These are phyloP conservation scores for Kurtzmaniella fragi DNA, from an alignment of 805 yeast genomes.

Conservation along the genomic window DNA sequence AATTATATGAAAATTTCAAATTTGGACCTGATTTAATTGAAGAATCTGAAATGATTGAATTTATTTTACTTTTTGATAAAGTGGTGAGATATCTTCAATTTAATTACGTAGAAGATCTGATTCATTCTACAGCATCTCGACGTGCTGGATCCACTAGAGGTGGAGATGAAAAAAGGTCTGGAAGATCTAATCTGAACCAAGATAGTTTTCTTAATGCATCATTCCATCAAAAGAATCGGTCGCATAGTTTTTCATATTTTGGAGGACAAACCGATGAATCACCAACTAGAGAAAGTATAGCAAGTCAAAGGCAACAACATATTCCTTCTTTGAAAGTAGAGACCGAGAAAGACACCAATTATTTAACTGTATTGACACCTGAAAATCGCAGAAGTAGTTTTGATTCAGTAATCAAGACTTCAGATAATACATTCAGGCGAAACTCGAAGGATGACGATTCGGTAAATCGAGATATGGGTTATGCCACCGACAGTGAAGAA, in stretches of 20 bases:
- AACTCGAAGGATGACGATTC: conserved; percentile 2
- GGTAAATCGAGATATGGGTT: conserved; percentile 9
- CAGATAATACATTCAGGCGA: conserved; percentile 4
- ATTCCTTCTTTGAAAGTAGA: no score
- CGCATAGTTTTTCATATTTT: no score
- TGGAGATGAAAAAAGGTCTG: no score
- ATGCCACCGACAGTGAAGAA: conserved; percentile 5
- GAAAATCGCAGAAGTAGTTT: conserved; percentile 6
- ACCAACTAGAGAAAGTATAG: no score
- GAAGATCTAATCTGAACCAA: background rate
- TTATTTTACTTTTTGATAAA: conserved; percentile 40
- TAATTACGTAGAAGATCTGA: background rate
- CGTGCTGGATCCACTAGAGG: no score
- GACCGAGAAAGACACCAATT: no score
- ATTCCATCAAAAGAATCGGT: no score
- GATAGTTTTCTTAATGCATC: background rate
- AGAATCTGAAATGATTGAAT: conserved; percentile 53
- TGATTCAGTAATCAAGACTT: conserved; percentile 11
- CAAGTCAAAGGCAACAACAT: no score
- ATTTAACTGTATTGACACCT: no score
- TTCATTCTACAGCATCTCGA: no score
- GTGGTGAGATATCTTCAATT: conserved; percentile 7
- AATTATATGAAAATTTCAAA: conserved; percentile 60
- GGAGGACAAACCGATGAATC: no score
- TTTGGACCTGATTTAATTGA: conserved; percentile 60